These are phyloP conservation scores for Mucor sp. DNA, from an alignment of 371 early-diverging fungal species.

Conservation along the genomic window DNA sequence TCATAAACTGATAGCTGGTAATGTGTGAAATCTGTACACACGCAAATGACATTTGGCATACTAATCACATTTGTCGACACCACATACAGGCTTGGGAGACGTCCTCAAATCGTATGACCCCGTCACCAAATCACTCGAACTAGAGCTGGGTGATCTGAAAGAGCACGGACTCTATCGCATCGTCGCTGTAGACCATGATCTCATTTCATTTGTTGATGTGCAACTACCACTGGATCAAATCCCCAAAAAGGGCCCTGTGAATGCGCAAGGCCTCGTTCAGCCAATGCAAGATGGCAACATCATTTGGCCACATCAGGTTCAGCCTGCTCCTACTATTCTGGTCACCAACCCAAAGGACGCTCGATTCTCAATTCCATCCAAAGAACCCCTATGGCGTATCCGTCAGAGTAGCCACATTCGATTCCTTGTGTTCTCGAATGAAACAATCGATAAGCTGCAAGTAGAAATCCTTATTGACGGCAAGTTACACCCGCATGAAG, in stretches of 20 bases:
- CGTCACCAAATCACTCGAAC: slow-evolving; percentile 66
- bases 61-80: not conserved
- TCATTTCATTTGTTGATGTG: slow-evolving; percentile 81
- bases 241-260: slow-evolving; percentile 34
- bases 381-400: slow-evolving; percentile 73
- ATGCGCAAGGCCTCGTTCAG: slow-evolving; percentile 10
- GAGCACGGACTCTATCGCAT: slow-evolving; percentile 80
- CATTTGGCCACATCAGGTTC: slow-evolving; percentile 29
- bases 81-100: slow-evolving; percentile 59
- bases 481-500: slow-evolving; percentile 40
- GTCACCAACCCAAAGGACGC: slow-evolving; percentile 91
- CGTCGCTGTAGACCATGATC: slow-evolving; percentile 85
- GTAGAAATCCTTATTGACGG: slow-evolving; percentile 55
- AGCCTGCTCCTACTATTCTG: slow-evolving; percentile 74
- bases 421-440: slow-evolving; percentile 65
- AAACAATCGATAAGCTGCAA: slow-evolving; percentile 27
- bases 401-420: slow-evolving; percentile 72
- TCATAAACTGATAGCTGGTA: slow-evolving; percentile 75
- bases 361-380: slow-evolving; percentile 66
- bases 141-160: slow-evolving; percentile 91
- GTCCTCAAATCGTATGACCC: slow-evolving; percentile 66
- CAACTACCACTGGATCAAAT: slow-evolving; percentile 59
- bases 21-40: not conserved
- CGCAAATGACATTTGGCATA: not conserved
- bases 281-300: slow-evolving; percentile 19